Conservation (phyloP, 352 stramenopile species). For the Globisporangium cylindrosporum region DNA sequence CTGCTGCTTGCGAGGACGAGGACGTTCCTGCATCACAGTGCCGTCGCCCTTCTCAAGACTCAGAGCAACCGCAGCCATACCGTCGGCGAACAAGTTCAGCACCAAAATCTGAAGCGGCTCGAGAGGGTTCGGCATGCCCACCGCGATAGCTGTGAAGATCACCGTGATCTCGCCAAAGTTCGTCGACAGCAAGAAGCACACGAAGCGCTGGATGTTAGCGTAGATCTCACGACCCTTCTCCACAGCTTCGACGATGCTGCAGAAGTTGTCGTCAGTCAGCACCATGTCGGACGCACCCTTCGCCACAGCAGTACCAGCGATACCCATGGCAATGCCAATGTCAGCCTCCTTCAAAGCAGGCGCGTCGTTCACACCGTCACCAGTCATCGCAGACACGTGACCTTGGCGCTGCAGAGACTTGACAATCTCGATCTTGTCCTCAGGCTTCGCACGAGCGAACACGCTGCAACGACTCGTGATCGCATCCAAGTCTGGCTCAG, state of each 20-base stretch:
- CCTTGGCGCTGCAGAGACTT: slow-evolving; percentile 88
- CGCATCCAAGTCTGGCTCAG: slow-evolving; percentile 78
- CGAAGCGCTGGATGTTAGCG: slow-evolving; percentile 96
- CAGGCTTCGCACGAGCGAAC: slow-evolving; percentile 94
- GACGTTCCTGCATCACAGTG: slow-evolving; percentile 58
- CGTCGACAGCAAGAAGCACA: slow-evolving; percentile 97
- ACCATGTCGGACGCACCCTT: slow-evolving; percentile 98
- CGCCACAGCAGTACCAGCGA: slow-evolving; percentile 95
- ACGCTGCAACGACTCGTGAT: slow-evolving; percentile 78
- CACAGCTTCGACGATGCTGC: slow-evolving; percentile 95
- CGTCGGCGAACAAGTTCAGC: slow-evolving; percentile 98
- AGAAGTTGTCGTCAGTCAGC: slow-evolving; percentile 97
- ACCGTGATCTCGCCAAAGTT: slow-evolving; percentile 95
- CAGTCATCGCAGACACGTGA: slow-evolving; percentile 93
- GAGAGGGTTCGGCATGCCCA: slow-evolving; percentile 83
- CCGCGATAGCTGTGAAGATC: slow-evolving; percentile 62
- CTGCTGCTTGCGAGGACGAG: slow-evolving; percentile 50
- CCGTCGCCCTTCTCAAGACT: slow-evolving; percentile 73
- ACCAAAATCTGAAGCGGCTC: slow-evolving; percentile 97
- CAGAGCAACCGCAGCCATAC: slow-evolving; percentile 65
- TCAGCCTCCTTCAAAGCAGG: slow-evolving; percentile 95
- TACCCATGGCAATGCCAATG: slow-evolving; percentile 96
- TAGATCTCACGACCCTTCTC: slow-evolving; percentile 97
- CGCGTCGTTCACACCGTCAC: slow-evolving; percentile 98
- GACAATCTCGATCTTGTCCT: slow-evolving; percentile 96